Conservation (phyloP, 805 yeast species). For the Yarrowia osloensis region DNA sequence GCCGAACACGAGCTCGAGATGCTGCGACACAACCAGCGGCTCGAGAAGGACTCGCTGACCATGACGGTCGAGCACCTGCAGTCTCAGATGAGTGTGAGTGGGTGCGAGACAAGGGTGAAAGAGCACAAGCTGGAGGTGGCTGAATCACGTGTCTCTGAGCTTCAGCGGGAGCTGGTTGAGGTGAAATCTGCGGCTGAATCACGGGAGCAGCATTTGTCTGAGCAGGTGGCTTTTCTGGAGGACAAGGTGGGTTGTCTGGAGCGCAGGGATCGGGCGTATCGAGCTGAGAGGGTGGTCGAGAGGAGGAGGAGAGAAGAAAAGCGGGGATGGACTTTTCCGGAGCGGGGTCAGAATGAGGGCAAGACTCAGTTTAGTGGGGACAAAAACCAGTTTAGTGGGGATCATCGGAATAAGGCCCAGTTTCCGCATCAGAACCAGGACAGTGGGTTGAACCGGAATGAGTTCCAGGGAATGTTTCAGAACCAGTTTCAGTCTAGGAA, state of each 20-base stretch:
- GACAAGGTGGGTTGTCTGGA: neutral
- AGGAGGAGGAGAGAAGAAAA: neutral
- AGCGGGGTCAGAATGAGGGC: neutral
- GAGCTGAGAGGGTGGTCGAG: neutral
- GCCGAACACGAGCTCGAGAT: neutral
- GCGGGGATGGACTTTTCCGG: neutral
- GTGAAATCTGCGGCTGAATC: neutral
- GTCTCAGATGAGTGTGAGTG: slow-evolving; percentile 1
- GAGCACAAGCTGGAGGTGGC: slow-evolving; percentile 1
- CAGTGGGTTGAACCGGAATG: too few species aligned
- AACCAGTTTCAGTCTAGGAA: too few species aligned
- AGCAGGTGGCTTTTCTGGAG: neutral
- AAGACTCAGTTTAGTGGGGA: too few species aligned
- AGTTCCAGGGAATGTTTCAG: too few species aligned
- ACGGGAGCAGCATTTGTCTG: neutral
- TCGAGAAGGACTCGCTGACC: neutral
- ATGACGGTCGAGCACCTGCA: slow-evolving; percentile 4
- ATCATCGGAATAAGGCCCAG: too few species aligned
- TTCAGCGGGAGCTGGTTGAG: neutral
- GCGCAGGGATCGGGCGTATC: neutral
- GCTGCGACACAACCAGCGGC: neutral
- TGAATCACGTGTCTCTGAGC: neutral
- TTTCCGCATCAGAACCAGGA: too few species aligned
- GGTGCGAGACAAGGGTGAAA: neutral
- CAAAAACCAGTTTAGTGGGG: too few species aligned